These are phyloP conservation scores for Kurtzmaniella natalensis DNA, from an alignment of 1,139 yeast species.

Conservation along the genomic window DNA sequence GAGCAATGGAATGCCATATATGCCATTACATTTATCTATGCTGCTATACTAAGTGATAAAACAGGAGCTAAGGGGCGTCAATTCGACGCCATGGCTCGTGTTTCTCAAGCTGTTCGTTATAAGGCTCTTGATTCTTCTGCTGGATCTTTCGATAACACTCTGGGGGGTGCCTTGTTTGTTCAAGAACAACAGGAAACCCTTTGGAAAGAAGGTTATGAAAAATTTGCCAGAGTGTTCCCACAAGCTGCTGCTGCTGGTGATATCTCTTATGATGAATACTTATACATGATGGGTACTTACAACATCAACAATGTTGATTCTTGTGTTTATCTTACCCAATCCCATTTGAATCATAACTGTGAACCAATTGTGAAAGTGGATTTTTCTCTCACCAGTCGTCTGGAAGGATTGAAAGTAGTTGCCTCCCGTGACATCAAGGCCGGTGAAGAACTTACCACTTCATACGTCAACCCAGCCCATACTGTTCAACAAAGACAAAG, in stretches of 20 bases:
- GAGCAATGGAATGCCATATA: conserved; percentile 69
- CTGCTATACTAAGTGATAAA: conserved; percentile 45
- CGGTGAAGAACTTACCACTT: conserved; percentile 66
- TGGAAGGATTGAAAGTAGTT: conserved; percentile 53
- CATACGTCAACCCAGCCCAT: conserved; percentile 67
- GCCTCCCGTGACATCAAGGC: conserved; percentile 56
- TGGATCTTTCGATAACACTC: conserved; percentile 48
- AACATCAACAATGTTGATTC: conserved; percentile 71
- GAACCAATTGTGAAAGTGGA: conserved; percentile 64
- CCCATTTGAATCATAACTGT: conserved; percentile 76
- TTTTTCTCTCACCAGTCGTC: conserved; percentile 39
- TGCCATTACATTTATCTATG: conserved; percentile 57
- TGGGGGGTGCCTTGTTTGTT: conserved; percentile 48
- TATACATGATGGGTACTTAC: conserved; percentile 64
- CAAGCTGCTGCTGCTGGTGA: conserved; percentile 20
- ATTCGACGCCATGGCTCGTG: conserved; percentile 62
- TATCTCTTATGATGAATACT: conserved; percentile 50
- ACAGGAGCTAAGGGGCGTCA: conserved; percentile 37
- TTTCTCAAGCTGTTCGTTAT: conserved; percentile 63
- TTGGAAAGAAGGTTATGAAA: conserved; percentile 55
- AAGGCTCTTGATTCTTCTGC: conserved; percentile 57
- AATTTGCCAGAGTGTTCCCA: conserved; percentile 51
- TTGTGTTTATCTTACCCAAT: conserved; percentile 55
- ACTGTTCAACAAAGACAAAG: conserved; percentile 62
- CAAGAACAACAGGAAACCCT: conserved; percentile 55